Evolutionary conservation across 78 protist genomes (phyloP), one percentile per base, ranked within the genome.

Genomic region (Corallochytrium limacisporum): DNA sequence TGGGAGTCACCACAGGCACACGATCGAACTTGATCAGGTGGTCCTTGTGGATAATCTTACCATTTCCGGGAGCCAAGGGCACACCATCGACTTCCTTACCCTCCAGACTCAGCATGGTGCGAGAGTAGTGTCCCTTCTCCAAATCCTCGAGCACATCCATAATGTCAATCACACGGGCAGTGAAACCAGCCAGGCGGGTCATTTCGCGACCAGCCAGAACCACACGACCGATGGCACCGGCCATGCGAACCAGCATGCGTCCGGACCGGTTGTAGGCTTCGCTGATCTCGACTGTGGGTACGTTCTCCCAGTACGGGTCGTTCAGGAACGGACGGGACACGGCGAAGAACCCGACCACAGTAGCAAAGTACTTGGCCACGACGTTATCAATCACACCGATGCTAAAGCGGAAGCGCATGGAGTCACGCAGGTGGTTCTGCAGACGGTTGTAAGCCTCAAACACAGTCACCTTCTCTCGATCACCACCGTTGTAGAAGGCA

Each of bases 401-500:
- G 7, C 51, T 36, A 46, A 65, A 65, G 28, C 71, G 56, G 59
- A 65, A 65, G 4, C 50, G 71, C 70, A 63, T 49, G 33, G 38
- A 6, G n/a, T 8, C 6, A 6, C 44, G 6, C 36, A 55, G 62
- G 26, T 20, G 5, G 8, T 29, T 12, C 54, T 22, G 33, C 9
- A 48, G 54, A 10, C 54, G 54, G 29, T 8, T 15, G 15, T 22
- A 69, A n/a, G 43, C 4, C 42, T 33, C 26, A 22, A 1, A 26
- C 28, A 55, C 15, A 24, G 18, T n/a, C n/a, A 2, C 35, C 35
- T 1, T 1, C 54, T 70, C 76, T 15, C 4, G 32, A 43, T 55
- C 33, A 33, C 57, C 22, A 12, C 76, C 76, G 24, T 44, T 1
- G 57, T 70, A 70, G 67, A 70, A 70, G 67, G 76, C 76, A 35